Conservation (phyloP, 164 flowering plant species). For the Stephania cephalantha region DNA sequence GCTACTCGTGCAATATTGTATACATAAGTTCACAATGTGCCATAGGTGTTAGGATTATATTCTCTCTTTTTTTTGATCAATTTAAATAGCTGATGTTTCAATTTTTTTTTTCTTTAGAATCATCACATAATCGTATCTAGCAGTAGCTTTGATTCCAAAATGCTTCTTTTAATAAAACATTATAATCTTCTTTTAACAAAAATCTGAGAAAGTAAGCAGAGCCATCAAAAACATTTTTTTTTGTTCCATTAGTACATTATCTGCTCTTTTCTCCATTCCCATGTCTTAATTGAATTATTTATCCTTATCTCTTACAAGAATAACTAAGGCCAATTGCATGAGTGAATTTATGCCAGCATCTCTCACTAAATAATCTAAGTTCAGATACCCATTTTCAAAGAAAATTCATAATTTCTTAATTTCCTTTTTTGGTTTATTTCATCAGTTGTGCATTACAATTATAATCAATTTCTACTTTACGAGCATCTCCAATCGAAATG, state of each 20-base stretch:
- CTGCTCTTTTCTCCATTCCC: background rate
- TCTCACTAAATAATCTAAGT: conserved; percentile 19
- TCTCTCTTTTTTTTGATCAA: too few species aligned
- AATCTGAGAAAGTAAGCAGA: background rate
- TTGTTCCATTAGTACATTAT: background rate
- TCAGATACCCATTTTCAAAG: conserved; percentile 20
- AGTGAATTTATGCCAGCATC: conserved; percentile 34
- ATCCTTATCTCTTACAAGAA: background rate
- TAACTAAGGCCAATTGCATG: background rate
- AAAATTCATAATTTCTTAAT: conserved; percentile 10
- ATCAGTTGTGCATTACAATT: too few species aligned
- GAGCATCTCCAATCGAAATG: background rate
- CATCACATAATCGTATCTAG: background rate
- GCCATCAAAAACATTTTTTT: background rate
- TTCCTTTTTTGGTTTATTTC: too few species aligned
- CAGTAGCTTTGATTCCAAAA: too few species aligned
- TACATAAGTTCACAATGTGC: too few species aligned
- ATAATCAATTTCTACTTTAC: background rate
- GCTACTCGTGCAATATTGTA: too few species aligned
- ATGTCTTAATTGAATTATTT: background rate
- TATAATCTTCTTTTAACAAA: background rate
- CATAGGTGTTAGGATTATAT: too few species aligned
- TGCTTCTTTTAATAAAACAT: background rate
- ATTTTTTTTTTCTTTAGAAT: background rate
- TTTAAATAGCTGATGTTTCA: background rate